Conservation (phyloP, 352 stramenopile genomes). For the Pythium biforme region DNA sequence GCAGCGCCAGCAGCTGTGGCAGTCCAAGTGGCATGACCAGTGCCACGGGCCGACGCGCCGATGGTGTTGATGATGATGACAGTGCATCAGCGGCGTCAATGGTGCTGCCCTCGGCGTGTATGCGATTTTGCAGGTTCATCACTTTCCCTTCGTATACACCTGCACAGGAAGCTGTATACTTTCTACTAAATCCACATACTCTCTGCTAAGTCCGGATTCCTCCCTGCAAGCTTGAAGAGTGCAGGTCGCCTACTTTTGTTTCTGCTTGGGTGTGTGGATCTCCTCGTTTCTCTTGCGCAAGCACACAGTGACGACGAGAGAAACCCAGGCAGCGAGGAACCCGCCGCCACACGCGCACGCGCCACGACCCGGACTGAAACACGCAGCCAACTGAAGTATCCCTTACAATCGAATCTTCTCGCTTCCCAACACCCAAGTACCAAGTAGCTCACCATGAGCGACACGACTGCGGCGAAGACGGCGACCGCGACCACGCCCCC, state of each 20-base stretch:
- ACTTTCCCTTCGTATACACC: too few relatives aligned
- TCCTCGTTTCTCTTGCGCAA: slow-evolving; percentile 30
- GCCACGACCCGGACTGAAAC: too few relatives aligned
- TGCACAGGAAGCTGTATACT: too few relatives aligned
- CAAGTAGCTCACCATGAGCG: slow-evolving; percentile 14
- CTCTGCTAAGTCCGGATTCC: slow-evolving; percentile 4
- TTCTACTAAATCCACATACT: not conserved
- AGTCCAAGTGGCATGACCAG: too few relatives aligned
- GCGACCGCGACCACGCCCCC: slow-evolving; percentile 1
- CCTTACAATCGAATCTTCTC: not conserved
- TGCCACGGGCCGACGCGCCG: too few relatives aligned
- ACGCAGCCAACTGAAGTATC: too few relatives aligned
- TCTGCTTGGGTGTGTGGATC: slow-evolving; percentile 27
- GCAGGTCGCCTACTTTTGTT: slow-evolving; percentile 5
- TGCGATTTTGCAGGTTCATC: too few relatives aligned
- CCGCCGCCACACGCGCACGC: not conserved
- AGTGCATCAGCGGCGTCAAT: too few relatives aligned
- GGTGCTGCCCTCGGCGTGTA: too few relatives aligned
- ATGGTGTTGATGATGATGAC: too few relatives aligned
- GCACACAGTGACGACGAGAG: not conserved
- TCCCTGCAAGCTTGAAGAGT: not conserved
- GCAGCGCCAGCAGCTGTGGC: too few relatives aligned
- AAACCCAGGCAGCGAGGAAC: not conserved
- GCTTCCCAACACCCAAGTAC: not conserved
- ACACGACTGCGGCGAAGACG: slow-evolving; percentile 8